phyloP scores from a whole-genome alignment of 257 asterid genomes.

The Ophiorrhiza pumila region DNA sequence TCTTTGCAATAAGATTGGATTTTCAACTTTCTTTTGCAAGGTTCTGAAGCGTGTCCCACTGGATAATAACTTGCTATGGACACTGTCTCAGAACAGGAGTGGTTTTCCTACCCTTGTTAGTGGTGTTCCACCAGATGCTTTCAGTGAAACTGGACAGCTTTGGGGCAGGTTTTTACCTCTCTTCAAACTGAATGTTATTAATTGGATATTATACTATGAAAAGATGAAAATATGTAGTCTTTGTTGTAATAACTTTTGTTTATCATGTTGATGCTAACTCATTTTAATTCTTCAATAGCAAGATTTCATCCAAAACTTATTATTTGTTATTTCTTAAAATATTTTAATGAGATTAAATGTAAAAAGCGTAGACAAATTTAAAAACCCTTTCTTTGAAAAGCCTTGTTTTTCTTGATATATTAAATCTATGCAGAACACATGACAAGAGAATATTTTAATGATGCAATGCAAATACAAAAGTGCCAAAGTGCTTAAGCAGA shows the following conservation, averaged over 20 bases:
- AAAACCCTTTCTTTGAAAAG: no score
- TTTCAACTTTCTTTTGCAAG: constrained; percentile 6
- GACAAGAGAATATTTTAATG: not conserved
- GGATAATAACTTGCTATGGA: constrained; percentile 21
- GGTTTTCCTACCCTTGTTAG: constrained; percentile 90
- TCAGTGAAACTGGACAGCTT: constrained; percentile 95
- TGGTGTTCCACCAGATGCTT: constrained; percentile 99
- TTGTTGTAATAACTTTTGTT: not conserved
- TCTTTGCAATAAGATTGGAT: constrained; percentile 16
- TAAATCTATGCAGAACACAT: not conserved
- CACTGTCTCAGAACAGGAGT: constrained; percentile 50
- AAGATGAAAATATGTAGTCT: not conserved
- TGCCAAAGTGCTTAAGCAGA: not conserved
- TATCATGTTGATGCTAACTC: not conserved
- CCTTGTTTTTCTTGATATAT: not conserved
- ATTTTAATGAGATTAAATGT: no score
- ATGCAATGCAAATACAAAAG: not conserved
- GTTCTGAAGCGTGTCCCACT: constrained; percentile 17
- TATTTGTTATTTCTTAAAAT: not conserved
- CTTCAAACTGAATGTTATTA: constrained; percentile 10
- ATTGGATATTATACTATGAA: not conserved
- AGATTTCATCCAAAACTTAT: not conserved
- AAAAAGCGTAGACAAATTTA: no score
- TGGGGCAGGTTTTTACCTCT: constrained; percentile 77
- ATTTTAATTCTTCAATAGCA: not conserved